Evolutionary conservation across 352 stramenopile species (phyloP).

Genomic region (Blastocystis sp.): DNA sequence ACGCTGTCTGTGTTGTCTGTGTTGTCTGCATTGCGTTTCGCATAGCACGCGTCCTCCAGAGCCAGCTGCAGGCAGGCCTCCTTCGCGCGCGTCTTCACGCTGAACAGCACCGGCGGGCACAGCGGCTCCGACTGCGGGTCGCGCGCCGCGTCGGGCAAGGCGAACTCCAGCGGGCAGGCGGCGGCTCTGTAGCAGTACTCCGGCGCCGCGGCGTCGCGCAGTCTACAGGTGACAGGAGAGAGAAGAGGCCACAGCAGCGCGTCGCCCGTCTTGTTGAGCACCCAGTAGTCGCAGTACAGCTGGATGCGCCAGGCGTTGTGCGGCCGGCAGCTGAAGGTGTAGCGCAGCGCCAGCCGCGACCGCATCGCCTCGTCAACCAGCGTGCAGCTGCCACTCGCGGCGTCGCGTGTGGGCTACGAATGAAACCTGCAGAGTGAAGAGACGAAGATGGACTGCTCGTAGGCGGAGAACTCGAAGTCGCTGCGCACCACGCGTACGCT

Average conservation of each 20-base stretch:
- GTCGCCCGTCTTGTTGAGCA: constrained; percentile 49
- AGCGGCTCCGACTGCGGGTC: background rate
- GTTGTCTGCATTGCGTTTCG: too few species aligned
- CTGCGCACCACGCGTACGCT: constrained; percentile 14
- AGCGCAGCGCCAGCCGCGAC: background rate
- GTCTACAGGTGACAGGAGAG: background rate
- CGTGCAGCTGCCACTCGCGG: background rate
- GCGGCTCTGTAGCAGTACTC: background rate
- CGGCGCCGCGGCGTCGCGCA: background rate
- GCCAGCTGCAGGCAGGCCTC: background rate
- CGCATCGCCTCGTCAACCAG: constrained; percentile 6
- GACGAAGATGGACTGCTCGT: constrained; percentile 26
- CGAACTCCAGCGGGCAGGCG: background rate
- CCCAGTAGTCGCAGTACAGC: constrained; percentile 51
- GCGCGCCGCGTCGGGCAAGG: background rate
- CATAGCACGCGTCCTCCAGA: background rate
- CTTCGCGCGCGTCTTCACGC: background rate
- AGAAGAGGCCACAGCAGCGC: constrained; percentile 6
- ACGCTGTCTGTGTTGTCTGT: background rate
- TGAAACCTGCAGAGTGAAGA: background rate
- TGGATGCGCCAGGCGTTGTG: constrained; percentile 24
- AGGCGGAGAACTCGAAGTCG: constrained; percentile 3
- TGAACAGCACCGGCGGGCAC: constrained; percentile 24
- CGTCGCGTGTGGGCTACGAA: background rate
- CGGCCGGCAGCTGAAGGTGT: background rate